Percentiles rank a stretch among this genome's conserved stretches.
Evolutionary conservation across 208 protist genomes (phyloP).

Genomic region (Cochliopodium minus): DNA sequence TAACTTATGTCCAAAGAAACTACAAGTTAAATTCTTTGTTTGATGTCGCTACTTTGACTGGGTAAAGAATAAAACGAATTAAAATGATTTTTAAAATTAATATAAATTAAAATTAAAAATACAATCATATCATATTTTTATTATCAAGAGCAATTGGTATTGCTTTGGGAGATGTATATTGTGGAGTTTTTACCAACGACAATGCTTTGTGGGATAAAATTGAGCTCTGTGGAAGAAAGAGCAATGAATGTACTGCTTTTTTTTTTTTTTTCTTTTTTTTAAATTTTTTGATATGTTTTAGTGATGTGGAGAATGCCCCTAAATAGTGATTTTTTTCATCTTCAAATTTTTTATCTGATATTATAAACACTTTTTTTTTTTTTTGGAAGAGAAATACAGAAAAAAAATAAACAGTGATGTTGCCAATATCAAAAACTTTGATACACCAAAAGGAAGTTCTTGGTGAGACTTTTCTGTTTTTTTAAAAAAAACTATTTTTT

Average conservation of each 20-base stretch:
- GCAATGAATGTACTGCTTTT: too few species aligned
- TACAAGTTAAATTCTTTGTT: conserved; percentile 45
- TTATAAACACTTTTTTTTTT: too few species aligned
- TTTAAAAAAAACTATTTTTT: too few species aligned
- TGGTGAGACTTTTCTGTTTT: too few species aligned
- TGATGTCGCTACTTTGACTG: conserved; percentile 67
- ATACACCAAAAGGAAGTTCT: too few species aligned
- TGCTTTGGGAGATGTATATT: neutral
- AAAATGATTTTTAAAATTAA: too few species aligned
- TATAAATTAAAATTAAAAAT: too few species aligned
- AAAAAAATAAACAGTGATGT: neutral
- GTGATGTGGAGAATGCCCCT: conserved; percentile 4
- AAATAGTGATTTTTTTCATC: too few species aligned
- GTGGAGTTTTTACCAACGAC: neutral
- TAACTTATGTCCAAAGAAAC: conserved; percentile 48
- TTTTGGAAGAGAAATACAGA: neutral
- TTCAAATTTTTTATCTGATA: too few species aligned
- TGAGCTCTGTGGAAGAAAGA: neutral
- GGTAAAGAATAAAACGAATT: too few species aligned
- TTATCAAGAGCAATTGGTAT: conserved; percentile 29
- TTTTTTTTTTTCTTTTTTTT: too few species aligned
- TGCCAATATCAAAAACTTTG: neutral
- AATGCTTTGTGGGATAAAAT: neutral
- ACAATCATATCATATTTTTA: too few species aligned
- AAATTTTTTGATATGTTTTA: neutral